Evolutionary conservation across 495 filamentous ascomycete species (phyloP), one percentile per base, ranked within the genome.

Genomic region (Amphirosellinia nigrospora): DNA sequence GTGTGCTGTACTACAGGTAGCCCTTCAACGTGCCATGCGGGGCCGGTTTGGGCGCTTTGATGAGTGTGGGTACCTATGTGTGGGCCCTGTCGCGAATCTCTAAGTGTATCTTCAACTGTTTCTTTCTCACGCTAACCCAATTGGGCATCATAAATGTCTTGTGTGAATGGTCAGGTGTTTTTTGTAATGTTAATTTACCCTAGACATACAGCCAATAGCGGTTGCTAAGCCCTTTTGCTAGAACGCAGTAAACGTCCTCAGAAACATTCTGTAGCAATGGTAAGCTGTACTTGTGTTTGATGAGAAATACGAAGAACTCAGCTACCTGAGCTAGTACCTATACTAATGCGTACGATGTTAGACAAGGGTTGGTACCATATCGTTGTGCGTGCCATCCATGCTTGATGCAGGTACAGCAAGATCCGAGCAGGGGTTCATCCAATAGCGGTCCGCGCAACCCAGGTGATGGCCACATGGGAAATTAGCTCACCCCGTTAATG

Each of bases 391-490:
- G 48, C 52, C n/a, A n/a, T n/a, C 38, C 34, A 21, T 48, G 50
- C 46, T 41, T 58, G 21, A 67, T 67, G 64, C 64, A 67, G 64
- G 64, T 59, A 67, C 64, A 67, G 11, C 64, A 15, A 58, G 64
- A 67, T 67, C 64, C 34, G 46, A 32, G 16, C 64, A 67, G 36
- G 64, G 64, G 52, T 58, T 26, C 15, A 8, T 34, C 64, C 64
- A 67, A 67, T 67, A 34, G 23, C 30, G 19, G 41, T 30, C 30
- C 10, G 1, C 7, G 43, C 0, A 50, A 50, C 32, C 63, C 32
- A 19, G 46, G 32, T 41, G 1, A 16, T 56, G 4, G 64, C 23
- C 59, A 16, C 38, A 45, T 43, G 64, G 64, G 64, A 67, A 67
- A 67, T 67, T 67, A 67, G 64, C 38, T 56, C 38, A 19, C 52